Evolutionary conservation across 2,329 filamentous ascomycete genomes (phyloP), one percentile per base, ranked within the genome.

Genomic region (Gaeumannomyces tritici): DNA sequence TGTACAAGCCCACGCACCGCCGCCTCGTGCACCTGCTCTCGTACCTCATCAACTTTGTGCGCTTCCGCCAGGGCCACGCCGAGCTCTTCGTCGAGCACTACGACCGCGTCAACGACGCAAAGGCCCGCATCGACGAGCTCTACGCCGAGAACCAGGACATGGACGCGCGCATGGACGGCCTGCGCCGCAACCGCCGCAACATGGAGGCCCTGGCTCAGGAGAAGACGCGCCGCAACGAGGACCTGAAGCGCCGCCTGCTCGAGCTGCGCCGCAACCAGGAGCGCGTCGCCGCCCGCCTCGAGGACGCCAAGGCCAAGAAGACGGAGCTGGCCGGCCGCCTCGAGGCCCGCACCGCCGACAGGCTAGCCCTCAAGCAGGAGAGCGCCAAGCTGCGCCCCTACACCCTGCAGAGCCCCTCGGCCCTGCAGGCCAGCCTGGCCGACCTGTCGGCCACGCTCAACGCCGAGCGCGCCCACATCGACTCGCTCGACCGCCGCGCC

Each of bases 41-140:
- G 67, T 97, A 97, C 75, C 85, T 98, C 66, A 99, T 99, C 80
- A 99, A 99, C 77, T 99, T 99, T 75, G 93, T 98, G 68, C 88
- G 95, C 61, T 99, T 98, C 77, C 89, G 95, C 69, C 93, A 97
- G 77, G 92, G 89, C 65, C 93, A 98, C 75, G 96, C 92, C 1
- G 80, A 81, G 54, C 86, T 95, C 33, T 96, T 98, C 66, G 93
- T 97, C 73, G 86, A 96, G 73, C 90, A 98, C 76, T 95, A 95
- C 78, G 95, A 96, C 79, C 93, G 91, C 70, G 85, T 90, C 15
- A 91, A 97, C 75, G 85, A 84, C 64, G 93, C 90, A 1, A 97
- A 96, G 76, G 80, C 88, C 61, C 86, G 89, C 65, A 97, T 98
- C 70, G 93, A 98, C 75, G 83, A 88, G 26, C 80, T 98, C 12